Base-by-base conservation (phyloP, 164 flowering plant genomes). In the Vitis cinerea region DNA sequence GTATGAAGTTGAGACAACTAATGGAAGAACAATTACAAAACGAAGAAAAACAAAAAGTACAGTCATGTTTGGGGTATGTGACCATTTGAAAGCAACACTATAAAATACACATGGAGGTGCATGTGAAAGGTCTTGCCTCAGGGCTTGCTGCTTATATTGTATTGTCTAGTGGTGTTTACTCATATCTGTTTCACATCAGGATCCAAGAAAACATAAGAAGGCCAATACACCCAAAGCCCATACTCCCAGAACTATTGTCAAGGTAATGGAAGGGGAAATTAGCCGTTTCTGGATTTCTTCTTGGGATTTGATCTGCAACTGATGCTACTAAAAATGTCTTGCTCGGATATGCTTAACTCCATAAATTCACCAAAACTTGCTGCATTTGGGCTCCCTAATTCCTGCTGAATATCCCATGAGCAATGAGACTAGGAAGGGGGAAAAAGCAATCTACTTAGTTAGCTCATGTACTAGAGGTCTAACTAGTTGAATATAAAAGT, bases 1-100 rank as follows among this genome's bases (percentile, higher is more conserved):
- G 79, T 89, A 93, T 81, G 98, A 95, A 81, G 89, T 91, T 79
- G 98, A 93, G 77, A 91, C 92, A 8, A 69, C 88, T 27, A 83
- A 91, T 84, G 92, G 96, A 61, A 82, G 87, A 77, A 92, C 88
- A 59, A 80, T 91, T 53, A 92, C 97, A 59, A 93, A 90, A 75
- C 79, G 91, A 62, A 85, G 88, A 65, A 94, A 89, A 77, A 91
- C 97, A 30, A 92, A 76, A 78, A 91, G 97, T 70, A 95, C 97
- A 13, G 92, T 90, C 67, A 84, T 93, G 98, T 89, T 93, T 83
- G 97, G 78, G 90, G 99, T 91, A 74, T 70, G 84, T 63, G 44
- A 37, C 44, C 44, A 37, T 37, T 37, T 37, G 44, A 37, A 37
- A 37, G 44, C 44, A 37, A 37, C 4, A 37, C 4, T 37, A 37